Evolutionary conservation across 345 rosid species (phyloP).

Genomic region (Arabis hirsuta): DNA sequence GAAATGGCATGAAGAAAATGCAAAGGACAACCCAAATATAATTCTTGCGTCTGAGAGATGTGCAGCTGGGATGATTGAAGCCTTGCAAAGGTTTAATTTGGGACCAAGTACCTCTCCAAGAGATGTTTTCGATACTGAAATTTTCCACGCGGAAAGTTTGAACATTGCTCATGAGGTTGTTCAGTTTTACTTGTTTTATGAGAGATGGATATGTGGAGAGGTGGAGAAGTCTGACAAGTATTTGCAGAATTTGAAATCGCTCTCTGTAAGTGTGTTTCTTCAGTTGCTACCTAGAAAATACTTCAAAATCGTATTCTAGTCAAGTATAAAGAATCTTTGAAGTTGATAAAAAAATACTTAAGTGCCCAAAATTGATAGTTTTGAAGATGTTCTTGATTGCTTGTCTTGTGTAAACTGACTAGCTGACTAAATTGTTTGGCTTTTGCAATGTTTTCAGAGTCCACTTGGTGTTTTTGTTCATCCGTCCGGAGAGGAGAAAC

Average conservation of each 20-base stretch:
- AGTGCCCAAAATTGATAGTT: not conserved
- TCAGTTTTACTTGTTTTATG: constrained; percentile 68
- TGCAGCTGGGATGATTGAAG: constrained; percentile 86
- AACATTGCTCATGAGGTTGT: constrained; percentile 61
- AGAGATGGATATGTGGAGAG: constrained; percentile 89
- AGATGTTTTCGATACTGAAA: constrained; percentile 54
- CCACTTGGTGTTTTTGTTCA: constrained; percentile 57
- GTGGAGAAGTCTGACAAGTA: constrained; percentile 62
- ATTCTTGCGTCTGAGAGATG: constrained; percentile 74
- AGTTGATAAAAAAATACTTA: constrained; percentile 3
- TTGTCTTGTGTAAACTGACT: not conserved
- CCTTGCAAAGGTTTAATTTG: constrained; percentile 62
- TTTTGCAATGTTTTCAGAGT: constrained; percentile 54
- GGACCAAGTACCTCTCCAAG: constrained; percentile 77
- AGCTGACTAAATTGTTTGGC: not conserved
- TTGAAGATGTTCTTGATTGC: not conserved
- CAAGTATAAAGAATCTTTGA: not conserved
- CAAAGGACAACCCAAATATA: constrained; percentile 60
- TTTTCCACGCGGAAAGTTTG: constrained; percentile 37
- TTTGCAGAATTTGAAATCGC: constrained; percentile 61
- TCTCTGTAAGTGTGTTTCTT: constrained; percentile 57
- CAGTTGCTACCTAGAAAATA: not conserved
- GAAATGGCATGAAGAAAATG: constrained; percentile 74
- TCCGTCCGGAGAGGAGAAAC: constrained; percentile 76
- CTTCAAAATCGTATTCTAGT: not conserved